These are phyloP conservation scores for Zizania latifolia DNA, from an alignment of 176 grass and related monocot genomes.

Conservation along the genomic window DNA sequence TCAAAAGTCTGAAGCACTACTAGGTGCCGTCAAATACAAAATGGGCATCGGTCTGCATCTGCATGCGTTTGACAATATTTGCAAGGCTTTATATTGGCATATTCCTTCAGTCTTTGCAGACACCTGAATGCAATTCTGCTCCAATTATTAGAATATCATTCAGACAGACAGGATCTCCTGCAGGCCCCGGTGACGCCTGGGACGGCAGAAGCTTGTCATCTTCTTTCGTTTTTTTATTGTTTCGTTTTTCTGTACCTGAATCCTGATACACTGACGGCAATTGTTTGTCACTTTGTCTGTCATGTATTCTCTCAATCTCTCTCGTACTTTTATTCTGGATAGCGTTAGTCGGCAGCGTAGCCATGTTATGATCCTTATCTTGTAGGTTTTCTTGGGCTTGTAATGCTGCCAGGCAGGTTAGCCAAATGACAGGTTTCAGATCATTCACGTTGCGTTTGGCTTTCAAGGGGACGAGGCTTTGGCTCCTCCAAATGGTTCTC, in stretches of 20 bases:
- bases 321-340: neutral
- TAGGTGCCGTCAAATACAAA: neutral
- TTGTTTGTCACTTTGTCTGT: constrained; percentile 16
- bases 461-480: neutral
- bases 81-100: neutral
- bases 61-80: neutral
- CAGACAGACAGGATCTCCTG: neutral
- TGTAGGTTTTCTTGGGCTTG: neutral
- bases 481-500: no score
- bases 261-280: neutral
- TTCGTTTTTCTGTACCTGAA: neutral
- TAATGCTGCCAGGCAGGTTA: neutral
- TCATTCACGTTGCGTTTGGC: neutral
- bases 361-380: neutral
- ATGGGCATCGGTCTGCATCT: neutral
- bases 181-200: constrained; percentile 7
- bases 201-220: constrained; percentile 9
- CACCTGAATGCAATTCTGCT: constrained; percentile 6
- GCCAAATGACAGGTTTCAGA: constrained; percentile 29
- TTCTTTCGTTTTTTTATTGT: neutral
- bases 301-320: neutral
- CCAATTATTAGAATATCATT: no score
- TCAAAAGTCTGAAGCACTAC: neutral
- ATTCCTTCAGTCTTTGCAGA: neutral
- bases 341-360: neutral